Evolutionary conservation across 2,329 filamentous ascomycete genomes (phyloP).

Genomic region (Pyricularia pennisetigena): DNA sequence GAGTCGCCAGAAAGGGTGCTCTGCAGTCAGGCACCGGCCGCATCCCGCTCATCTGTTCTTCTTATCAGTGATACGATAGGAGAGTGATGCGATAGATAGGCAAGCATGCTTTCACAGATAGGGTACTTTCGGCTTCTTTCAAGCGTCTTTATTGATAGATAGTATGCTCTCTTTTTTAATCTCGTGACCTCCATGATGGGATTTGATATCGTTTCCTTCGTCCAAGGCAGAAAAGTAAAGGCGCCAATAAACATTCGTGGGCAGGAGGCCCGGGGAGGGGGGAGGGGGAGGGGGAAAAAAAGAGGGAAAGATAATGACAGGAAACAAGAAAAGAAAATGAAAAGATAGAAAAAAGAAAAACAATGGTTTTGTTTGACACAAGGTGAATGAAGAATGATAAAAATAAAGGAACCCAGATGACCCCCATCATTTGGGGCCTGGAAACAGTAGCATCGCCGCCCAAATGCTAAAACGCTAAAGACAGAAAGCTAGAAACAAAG

Average conservation of each 20-base stretch:
- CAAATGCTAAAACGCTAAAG: not conserved
- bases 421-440: not conserved
- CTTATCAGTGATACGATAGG: not conserved
- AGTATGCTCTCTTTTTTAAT: not conserved
- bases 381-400: not conserved
- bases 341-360: too few species aligned
- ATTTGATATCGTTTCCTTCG: not conserved
- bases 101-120: not conserved
- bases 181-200: not conserved
- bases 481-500: not conserved
- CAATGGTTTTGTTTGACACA: not conserved
- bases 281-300: not conserved
- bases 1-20: not conserved
- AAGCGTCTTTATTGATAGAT: too few species aligned
- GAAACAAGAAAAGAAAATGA: conserved; percentile 2
- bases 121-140: not conserved
- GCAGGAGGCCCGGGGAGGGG: not conserved
- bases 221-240: not conserved
- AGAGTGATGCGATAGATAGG: not conserved
- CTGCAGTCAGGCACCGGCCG: not conserved
- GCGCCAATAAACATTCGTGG: not conserved
- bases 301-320: not conserved
- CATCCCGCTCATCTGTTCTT: not conserved
- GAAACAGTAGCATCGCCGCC: not conserved
- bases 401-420: not conserved